A percentile compares a stretch with the other conserved stretches of the same genome.
phyloP scores from a whole-genome alignment of 352 stramenopile genomes.

The Phytophthora multivora region DNA sequence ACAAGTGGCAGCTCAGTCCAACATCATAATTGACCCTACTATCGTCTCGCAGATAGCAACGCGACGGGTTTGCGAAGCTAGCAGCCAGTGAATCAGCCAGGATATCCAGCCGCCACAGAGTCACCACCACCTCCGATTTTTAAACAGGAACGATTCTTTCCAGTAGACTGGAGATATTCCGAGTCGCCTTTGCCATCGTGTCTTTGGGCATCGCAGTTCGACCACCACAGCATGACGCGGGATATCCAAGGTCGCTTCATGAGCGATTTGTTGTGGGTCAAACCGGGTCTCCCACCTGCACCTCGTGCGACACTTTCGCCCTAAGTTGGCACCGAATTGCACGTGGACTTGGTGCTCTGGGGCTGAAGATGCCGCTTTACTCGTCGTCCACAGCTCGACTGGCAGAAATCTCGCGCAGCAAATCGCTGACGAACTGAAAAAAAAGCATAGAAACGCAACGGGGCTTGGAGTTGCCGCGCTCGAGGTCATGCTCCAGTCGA shows the following conservation, averaged over 20 bases:
- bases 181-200: background rate
- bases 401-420: constrained; percentile 17
- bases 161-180: constrained; percentile 4
- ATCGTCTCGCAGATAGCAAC: no score
- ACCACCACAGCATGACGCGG: background rate
- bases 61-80: no score
- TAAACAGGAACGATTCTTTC: constrained; percentile 1
- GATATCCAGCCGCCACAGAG: no score
- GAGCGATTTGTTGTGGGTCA: background rate
- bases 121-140: background rate
- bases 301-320: constrained; percentile 11
- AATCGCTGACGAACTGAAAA: constrained; percentile 22
- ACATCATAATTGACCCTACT: no score
- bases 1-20: no score
- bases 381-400: constrained; percentile 7
- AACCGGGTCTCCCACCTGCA: background rate
- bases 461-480: background rate
- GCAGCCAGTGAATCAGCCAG: no score
- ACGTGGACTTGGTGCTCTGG: background rate
- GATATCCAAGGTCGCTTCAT: background rate
- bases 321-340: background rate
- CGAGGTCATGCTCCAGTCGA: no score
- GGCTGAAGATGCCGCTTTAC: constrained; percentile 1
- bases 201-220: constrained; percentile 7
- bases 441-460: constrained; percentile 21